Evolutionary conservation across 306 rosid genomes (phyloP).

Genomic region (Cucumis hystrix): DNA sequence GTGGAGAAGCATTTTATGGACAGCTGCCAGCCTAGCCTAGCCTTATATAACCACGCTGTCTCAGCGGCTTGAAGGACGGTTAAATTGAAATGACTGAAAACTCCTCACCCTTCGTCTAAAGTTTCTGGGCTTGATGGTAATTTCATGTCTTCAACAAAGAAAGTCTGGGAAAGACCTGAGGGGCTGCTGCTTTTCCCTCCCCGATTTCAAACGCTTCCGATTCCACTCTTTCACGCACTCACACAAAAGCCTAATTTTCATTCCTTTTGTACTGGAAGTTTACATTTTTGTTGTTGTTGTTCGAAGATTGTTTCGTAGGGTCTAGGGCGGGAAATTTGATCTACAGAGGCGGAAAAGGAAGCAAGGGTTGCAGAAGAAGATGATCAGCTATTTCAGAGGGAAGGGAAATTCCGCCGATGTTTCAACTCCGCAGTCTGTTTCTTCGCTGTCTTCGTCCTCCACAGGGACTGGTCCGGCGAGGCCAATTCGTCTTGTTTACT

Average conservation of each 20-base stretch:
- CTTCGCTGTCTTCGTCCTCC: slow-evolving; percentile 16
- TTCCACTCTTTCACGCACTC: neutral
- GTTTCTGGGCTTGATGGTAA: neutral
- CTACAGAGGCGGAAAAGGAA: too few relatives aligned
- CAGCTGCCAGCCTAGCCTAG: slow-evolving; percentile 6
- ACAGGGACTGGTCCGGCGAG: slow-evolving; percentile 67
- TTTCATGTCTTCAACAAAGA: neutral
- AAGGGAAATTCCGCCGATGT: slow-evolving; percentile 31
- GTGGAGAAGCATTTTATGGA: neutral
- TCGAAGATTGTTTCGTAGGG: neutral
- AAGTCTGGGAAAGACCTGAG: neutral
- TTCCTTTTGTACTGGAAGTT: neutral
- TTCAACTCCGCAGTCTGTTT: slow-evolving; percentile 26
- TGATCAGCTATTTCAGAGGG: slow-evolving; percentile 34
- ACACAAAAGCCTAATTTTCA: neutral
- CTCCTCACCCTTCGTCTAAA: neutral
- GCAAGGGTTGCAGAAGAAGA: slow-evolving; percentile 6
- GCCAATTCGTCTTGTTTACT: slow-evolving; percentile 72
- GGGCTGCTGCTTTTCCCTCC: slow-evolving; percentile 29
- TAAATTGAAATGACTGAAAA: neutral
- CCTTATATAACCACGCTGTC: slow-evolving; percentile 26
- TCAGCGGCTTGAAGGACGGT: neutral
- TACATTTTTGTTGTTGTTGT: neutral
- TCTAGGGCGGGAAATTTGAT: neutral
- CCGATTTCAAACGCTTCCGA: slow-evolving; percentile 34